Base-by-base conservation (phyloP, 208 protist species). In the Trypanosoma caninum region DNA sequence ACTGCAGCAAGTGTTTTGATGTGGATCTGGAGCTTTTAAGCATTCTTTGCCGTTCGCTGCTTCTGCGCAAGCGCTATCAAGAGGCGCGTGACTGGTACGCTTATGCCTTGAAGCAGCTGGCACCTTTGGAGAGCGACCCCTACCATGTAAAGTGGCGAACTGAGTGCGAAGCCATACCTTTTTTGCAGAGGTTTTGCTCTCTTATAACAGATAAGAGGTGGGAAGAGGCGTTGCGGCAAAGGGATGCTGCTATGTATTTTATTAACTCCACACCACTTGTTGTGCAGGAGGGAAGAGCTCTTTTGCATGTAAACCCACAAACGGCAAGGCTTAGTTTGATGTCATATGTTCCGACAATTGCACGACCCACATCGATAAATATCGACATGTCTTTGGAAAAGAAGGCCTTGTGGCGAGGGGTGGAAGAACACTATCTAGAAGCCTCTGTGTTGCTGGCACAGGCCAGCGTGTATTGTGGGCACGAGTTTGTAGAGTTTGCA, bases 381-480 rank as follows among this genome's bases (percentile, higher is more conserved):
- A 60, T 16, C 5, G 65, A 57, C 22, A 67, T 57, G 7, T 54
- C 72, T 31, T 50, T 65, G 7, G 77, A 90, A 41, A 70, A 80
- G 33, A 42, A 59, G 13, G 62, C 63, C 46, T 69, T 82, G 13
- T 81, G 73, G 65, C 61, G 71, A 33, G 67, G 71, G 54, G 57
- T 79, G 27, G 65, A 65, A 23, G 72, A 78, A 3, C 83, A 91
- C 72, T 93, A 87, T 63, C 48, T 95, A 11, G 77, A 86, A 25
- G 38, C 70, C 34, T 76, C 58, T 23, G 69, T 85, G 22, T 76
- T 91, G 23, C 72, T 92, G 9, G 86, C 89, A 30, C 88, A 87
- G 65, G 77, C 81, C n/a, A 86, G 81, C 59, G 64, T 80, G 11
- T 89, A 91, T 69, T 86, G 76, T 46, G 85, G 89, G 35, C 76